These are phyloP conservation scores for Coprinopsis marcescibilis DNA, from an alignment of 768 basidiomycete genomes.

Conservation along the genomic window DNA sequence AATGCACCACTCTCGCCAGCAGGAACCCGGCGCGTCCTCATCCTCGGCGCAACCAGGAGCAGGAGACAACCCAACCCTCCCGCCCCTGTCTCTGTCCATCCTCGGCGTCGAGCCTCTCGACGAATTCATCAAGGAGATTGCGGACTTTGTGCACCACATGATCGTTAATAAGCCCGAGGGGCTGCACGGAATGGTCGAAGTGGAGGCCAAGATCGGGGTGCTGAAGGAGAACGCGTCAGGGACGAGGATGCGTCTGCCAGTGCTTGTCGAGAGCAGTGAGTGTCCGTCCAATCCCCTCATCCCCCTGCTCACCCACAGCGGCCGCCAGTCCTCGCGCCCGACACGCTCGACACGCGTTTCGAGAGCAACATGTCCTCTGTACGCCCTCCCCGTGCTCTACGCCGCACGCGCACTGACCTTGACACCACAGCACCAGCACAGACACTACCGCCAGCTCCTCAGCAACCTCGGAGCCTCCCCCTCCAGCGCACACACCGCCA, in stretches of 20 bases:
- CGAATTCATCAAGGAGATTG: constrained; percentile 88
- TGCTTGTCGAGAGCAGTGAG: constrained; percentile 82
- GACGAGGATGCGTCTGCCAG: constrained; percentile 60
- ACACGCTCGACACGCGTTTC: constrained; percentile 63
- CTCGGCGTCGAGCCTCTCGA: constrained; percentile 88
- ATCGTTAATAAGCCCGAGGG: constrained; percentile 50
- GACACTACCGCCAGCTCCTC: constrained; percentile 79
- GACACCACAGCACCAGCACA: constrained; percentile 67
- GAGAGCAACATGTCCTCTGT: constrained; percentile 92
- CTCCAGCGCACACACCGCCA: constrained; percentile 44
- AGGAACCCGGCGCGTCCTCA: constrained; percentile 19
- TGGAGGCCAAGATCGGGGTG: constrained; percentile 87
- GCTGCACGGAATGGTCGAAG: constrained; percentile 59
- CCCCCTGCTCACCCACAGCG: no score
- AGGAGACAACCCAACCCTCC: no score
- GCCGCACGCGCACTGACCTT: not conserved
- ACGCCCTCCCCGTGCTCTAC: constrained; percentile 25
- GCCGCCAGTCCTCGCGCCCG: constrained; percentile 59
- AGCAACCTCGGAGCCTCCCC: constrained; percentile 65
- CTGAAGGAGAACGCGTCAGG: constrained; percentile 53
- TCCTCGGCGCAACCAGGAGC: constrained; percentile 11
- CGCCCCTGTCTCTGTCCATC: constrained; percentile 72
- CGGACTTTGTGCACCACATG: constrained; percentile 80
- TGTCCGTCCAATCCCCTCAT: constrained; percentile 18
- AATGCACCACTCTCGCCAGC: no score